phyloP scores from a whole-genome alignment of 306 rosid species.

The Oxytropis ochrocephala region DNA sequence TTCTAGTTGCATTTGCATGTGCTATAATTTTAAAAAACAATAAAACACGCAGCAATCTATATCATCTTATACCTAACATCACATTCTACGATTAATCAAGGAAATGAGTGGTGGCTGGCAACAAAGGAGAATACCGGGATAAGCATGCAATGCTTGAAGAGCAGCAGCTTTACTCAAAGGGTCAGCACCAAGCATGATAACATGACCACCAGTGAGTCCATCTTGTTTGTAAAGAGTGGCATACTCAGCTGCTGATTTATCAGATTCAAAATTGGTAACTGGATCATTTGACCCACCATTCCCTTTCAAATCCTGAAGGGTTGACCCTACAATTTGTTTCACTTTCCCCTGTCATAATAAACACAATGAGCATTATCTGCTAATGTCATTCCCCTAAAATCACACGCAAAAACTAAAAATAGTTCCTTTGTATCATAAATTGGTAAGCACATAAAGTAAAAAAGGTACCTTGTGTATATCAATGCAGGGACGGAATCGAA shows the following conservation, averaged over 20 bases:
- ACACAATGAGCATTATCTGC: neutral
- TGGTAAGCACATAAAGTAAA: neutral
- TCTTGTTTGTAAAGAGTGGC: conserved; percentile 68
- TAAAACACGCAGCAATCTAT: neutral
- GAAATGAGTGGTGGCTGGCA: neutral
- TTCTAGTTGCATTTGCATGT: neutral
- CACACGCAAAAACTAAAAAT: neutral
- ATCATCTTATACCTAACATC: neutral
- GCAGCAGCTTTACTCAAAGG: conserved; percentile 79
- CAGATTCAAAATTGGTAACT: conserved; percentile 85
- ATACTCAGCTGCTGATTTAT: conserved; percentile 77
- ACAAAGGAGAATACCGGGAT: conserved; percentile 53
- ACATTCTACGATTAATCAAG: neutral
- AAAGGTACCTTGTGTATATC: conserved; percentile 75
- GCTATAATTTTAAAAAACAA: neutral
- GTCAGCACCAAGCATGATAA: conserved; percentile 89
- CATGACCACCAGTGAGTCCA: conserved; percentile 82
- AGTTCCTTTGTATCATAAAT: neutral
- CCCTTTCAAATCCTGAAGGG: conserved; percentile 63
- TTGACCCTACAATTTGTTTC: conserved; percentile 93
- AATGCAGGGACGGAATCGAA: conserved; percentile 77
- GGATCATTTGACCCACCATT: conserved; percentile 45
- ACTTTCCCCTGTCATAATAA: conserved; percentile 69
- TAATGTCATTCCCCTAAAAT: neutral
- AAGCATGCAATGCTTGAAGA: conserved; percentile 72